Evolutionary conservation across 441 rosid species (phyloP).

Genomic region (Corymbia calophylla): DNA sequence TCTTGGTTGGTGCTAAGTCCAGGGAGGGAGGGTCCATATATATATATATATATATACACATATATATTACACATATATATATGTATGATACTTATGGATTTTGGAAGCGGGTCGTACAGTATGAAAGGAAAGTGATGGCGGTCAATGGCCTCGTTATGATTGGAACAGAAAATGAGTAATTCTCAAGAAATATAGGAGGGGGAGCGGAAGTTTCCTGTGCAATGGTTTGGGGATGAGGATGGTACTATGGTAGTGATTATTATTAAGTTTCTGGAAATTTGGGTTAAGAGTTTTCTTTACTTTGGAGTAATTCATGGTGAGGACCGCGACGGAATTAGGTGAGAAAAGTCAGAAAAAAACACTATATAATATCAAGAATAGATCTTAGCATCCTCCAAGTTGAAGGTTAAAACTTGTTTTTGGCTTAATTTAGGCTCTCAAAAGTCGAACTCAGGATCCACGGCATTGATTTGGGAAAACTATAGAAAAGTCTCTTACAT

Average conservation of each 20-base stretch:
- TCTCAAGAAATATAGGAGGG: neutral
- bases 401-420: neutral
- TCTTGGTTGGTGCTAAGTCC: neutral
- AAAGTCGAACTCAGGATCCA: neutral
- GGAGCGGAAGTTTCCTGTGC: neutral
- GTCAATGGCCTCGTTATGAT: neutral
- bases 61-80: neutral
- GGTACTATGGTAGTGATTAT: neutral
- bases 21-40: neutral
- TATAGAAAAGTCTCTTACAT: fast-evolving
- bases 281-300: neutral
- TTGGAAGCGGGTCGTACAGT: neutral
- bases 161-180: neutral
- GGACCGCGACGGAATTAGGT: neutral
- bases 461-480: neutral
- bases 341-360: neutral
- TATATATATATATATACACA: neutral
- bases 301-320: neutral
- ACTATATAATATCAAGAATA: neutral
- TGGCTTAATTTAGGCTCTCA: neutral
- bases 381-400: neutral
- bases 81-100: neutral
- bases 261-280: neutral
- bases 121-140: neutral
- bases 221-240: neutral